A percentile compares a stretch with the other conserved stretches of the same genome.
phyloP scores from a whole-genome alignment of 352 stramenopile species.

The Hyaloperonospora arabidopsidis region DNA sequence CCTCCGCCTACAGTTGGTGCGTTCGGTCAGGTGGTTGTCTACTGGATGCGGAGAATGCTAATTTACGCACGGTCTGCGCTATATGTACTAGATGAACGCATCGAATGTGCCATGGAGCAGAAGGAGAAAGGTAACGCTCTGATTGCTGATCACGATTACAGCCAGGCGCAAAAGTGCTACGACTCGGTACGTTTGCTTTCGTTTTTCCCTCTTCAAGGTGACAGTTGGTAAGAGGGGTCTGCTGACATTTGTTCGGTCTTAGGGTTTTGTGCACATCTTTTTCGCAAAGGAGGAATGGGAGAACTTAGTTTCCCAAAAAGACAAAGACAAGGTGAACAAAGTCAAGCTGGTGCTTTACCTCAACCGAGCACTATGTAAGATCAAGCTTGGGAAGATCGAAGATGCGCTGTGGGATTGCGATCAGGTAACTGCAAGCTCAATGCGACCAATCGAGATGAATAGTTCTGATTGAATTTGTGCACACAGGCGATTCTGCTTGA shows the following conservation, averaged over 20 bases:
- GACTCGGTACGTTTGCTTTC: conserved; percentile 44
- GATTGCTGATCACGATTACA: conserved; percentile 62
- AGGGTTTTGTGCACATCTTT: conserved; percentile 85
- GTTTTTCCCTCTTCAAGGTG: background rate
- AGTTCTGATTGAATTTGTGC: background rate
- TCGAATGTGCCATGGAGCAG: conserved; percentile 54
- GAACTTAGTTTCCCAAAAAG: conserved; percentile 53
- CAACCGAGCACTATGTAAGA: conserved; percentile 77
- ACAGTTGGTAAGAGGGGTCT: background rate
- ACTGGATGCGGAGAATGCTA: background rate
- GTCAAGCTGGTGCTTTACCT: conserved; percentile 79
- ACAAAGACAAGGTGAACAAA: conserved; percentile 75
- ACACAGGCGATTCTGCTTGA: conserved; percentile 62
- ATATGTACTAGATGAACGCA: conserved; percentile 48
- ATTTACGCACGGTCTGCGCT: background rate
- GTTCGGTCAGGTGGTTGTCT: conserved; percentile 1
- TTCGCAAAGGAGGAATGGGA: conserved; percentile 84
- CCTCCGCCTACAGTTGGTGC: conserved; percentile 68
- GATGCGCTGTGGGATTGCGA: conserved; percentile 81
- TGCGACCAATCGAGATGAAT: background rate
- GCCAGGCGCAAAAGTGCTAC: conserved; percentile 77
- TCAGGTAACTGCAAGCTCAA: conserved; percentile 32
- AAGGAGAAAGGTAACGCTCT: conserved; percentile 77
- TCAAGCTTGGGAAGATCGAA: conserved; percentile 79
- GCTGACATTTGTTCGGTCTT: background rate